Conservation (phyloP, 805 yeast species). For the Nakazawaea anatomiae region DNA sequence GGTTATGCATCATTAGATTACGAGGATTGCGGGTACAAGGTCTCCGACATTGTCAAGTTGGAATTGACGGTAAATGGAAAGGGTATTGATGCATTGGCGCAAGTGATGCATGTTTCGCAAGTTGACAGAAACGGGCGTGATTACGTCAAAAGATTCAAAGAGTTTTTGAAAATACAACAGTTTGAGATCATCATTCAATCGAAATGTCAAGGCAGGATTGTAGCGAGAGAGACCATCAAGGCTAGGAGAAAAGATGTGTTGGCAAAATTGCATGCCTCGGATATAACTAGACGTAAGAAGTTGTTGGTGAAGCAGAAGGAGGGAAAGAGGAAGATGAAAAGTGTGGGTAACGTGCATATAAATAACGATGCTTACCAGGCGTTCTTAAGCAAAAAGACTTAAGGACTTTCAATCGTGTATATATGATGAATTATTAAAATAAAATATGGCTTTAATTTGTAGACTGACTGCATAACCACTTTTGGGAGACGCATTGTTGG, state of each 20-base stretch:
- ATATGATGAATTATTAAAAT: not conserved
- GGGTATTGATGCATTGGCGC: slow-evolving; percentile 88
- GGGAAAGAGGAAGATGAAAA: slow-evolving; percentile 82
- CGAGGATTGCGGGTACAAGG: slow-evolving; percentile 84
- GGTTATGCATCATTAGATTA: slow-evolving; percentile 95
- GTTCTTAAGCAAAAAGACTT: slow-evolving; percentile 42
- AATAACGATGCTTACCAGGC: slow-evolving; percentile 88
- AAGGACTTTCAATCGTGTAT: not conserved
- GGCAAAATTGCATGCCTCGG: slow-evolving; percentile 90
- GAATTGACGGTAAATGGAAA: slow-evolving; percentile 86
- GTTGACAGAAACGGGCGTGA: slow-evolving; percentile 68
- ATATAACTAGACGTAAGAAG: slow-evolving; percentile 84
- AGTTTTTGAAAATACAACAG: slow-evolving; percentile 72
- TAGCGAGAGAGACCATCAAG: slow-evolving; percentile 90
- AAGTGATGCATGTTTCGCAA: slow-evolving; percentile 80
- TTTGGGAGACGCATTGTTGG: too few species aligned
- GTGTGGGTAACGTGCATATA: slow-evolving; percentile 71
- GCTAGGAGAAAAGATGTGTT: slow-evolving; percentile 95
- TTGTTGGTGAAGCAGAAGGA: slow-evolving; percentile 84
- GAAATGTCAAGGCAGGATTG: slow-evolving; percentile 65
- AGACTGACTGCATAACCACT: too few species aligned
- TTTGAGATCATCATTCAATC: slow-evolving; percentile 95
- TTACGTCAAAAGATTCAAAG: slow-evolving; percentile 78
- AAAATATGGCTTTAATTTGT: too few species aligned
- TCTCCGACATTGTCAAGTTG: slow-evolving; percentile 77